Evolutionary conservation across 2,329 filamentous ascomycete genomes (phyloP), one percentile per base, ranked within the genome.

Genomic region (Diaporthe citriasiana): DNA sequence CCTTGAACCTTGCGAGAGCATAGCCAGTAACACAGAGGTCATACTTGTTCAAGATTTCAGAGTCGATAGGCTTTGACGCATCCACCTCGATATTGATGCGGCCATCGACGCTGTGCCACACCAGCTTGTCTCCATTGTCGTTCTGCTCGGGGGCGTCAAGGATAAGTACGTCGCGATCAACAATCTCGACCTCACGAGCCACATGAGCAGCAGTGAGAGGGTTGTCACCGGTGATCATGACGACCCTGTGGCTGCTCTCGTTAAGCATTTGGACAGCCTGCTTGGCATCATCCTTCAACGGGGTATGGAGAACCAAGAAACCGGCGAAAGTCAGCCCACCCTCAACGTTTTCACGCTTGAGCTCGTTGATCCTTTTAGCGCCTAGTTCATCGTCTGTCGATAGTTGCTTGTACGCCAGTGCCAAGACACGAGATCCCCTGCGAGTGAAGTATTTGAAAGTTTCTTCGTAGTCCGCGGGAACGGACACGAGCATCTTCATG

Each of bases 191-290:
- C 82, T 98, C 93, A 76, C 93, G 92, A 22, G 97, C 97, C 73
- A 99, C 97, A 81, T 99, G 96, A 15, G 98, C 94, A 77, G 97
- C 97, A 53, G 97, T 99, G 70, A 99, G 89, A 17, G 97, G 96
- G 82, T 99, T 99, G 83, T 99, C 97, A 81, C 97, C 97, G 75
- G 97, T 99, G 78, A 99, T 99, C 97, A 99, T 99, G 78, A 99
- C 94, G 60, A 98, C 95, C 79, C 97, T 94, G 83, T 99, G 97
- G 85, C 95, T 98, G 84, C 96, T 98, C 87, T 99, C 97, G 81
- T 98, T 99, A 79, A 99, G 89, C 95, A 98, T 98, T 77, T 93
- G 94, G 53, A 99, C 94, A 51, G 97, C 92, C 82, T 97, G 93
- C 84, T 97, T 94, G 60, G 97, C 97, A 82, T 99, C 97, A 35